phyloP scores from a whole-genome alignment of 202 grass and related monocot genomes.

The Carex sylvatica region DNA sequence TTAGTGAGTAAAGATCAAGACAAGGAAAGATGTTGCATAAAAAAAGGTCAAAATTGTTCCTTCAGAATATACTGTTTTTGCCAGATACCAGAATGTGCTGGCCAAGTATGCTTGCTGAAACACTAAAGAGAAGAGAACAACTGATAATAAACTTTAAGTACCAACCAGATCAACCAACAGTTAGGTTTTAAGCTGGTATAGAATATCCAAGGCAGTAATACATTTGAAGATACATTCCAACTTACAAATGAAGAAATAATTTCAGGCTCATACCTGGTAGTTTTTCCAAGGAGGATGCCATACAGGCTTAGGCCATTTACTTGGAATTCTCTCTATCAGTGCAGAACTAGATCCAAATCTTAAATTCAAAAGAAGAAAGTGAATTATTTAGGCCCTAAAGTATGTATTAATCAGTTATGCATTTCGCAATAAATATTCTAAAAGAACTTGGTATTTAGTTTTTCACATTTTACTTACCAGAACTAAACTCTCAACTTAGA shows the following conservation, averaged over 20 bases:
- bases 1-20: background rate
- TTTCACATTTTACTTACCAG: conserved; percentile 29
- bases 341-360: conserved; percentile 78
- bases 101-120: background rate
- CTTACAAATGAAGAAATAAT: background rate
- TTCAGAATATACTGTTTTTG: background rate
- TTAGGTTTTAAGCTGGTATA: background rate
- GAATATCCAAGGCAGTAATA: background rate
- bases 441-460: background rate
- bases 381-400: background rate
- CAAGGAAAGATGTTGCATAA: background rate
- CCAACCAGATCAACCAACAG: background rate
- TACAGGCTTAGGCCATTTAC: conserved; percentile 82
- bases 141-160: background rate
- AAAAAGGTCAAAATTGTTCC: background rate
- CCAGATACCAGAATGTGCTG: background rate
- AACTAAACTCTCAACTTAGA: conserved; percentile 66
- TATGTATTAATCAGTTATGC: background rate
- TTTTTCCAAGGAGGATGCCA: conserved; percentile 99
- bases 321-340: conserved; percentile 88
- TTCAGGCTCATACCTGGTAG: conserved; percentile 54
- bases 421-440: conserved; percentile 2
- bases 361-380: conserved; percentile 9
- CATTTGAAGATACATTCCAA: conserved; percentile 1
- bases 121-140: background rate